Base-by-base conservation (phyloP, 768 basidiomycete genomes). In the Cubamyces lactineus region DNA sequence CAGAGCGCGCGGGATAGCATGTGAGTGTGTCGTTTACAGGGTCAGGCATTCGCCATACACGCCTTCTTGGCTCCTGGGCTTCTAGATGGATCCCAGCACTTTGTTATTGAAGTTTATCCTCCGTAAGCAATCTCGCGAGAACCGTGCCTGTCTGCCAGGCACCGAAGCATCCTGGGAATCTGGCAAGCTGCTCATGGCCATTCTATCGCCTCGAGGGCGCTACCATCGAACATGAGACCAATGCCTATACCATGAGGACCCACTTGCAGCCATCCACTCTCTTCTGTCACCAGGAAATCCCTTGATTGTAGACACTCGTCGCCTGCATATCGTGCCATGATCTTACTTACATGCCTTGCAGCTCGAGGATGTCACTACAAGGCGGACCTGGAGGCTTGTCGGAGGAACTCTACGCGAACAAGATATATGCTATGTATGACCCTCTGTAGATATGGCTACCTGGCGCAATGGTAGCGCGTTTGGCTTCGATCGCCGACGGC, bases 401-500 rank as follows among this genome's bases (percentile, higher is more conserved):
- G n/a, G n/a, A n/a, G n/a, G n/a, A n/a, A n/a, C n/a, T n/a, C n/a
- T n/a, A n/a, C n/a, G n/a, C n/a, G n/a, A n/a, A n/a, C n/a, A n/a
- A n/a, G n/a, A n/a, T n/a, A n/a, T n/a, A n/a, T n/a, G n/a, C n/a
- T n/a, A n/a, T n/a, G n/a, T n/a, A n/a, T n/a, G n/a, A n/a, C n/a
- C n/a, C n/a, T n/a, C n/a, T n/a, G n/a, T n/a, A n/a, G n/a, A 24
- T 24, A 66, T 63, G 86, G 85, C 84, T 86, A 84, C 87, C 87
- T 91, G 79, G 89, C 89, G 87, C 89, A 91, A 91, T 91, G 89
- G 89, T 90, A 91, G 89, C 89, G 89, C 89, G 88, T 91, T 89
- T 91, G 89, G 89, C 89, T 91, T 91, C 89, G 88, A 89, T 83
- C 58, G 68, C 69, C 46, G 23, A 62, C 66, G 62, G 85, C 40